Base-by-base conservation (phyloP, 306 rosid genomes). In the Dryas octopetala region DNA sequence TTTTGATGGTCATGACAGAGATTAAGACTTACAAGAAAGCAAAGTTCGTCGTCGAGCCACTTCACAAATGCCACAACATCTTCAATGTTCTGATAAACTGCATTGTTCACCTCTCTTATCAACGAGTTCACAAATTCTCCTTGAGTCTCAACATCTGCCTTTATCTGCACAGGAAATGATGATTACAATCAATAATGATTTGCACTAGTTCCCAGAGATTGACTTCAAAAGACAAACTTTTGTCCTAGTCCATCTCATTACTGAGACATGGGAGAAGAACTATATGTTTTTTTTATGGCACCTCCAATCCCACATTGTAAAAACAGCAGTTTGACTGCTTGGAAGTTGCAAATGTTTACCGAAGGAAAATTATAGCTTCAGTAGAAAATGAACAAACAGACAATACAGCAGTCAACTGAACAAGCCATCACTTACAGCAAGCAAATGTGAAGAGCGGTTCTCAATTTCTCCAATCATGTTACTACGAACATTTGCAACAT, bases 381-480 rank as follows among this genome's bases (percentile, higher is more conserved):
- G 40, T 19, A 4, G 54, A 53, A 65, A 41, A 66, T 4, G 73
- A 45, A 28, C 14, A 10, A 58, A 64, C 49, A 52, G 55, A 32
- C 23, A 73, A 59, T 11, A 62, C 50, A 54, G 38, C 32, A 44
- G 45, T 32, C 38, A 74, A 41, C 67, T 16, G 64, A 58, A 77
- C 11, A 57, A 15, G 68, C 44, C 17, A 76, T 43, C 45, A 84
- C 97, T 92, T 80, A 95, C 98, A 19, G 98, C 98, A 81, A 95
- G 96, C 87, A 95, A 86, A 83, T 95, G 97, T 11, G 98, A 95
- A 0, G 98, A 95, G 58, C 98, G 88, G 78, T 95, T 95, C 88
- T 95, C 98, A 44, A 95, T 95, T 80, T 95, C 98, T 73, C 98
- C 97, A 66, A 95, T 95, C 98, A 95, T 95, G 87, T 89, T 95